These are phyloP conservation scores for Hypoxylon sp. DNA, from an alignment of 2,329 filamentous ascomycete genomes.

Conservation along the genomic window DNA sequence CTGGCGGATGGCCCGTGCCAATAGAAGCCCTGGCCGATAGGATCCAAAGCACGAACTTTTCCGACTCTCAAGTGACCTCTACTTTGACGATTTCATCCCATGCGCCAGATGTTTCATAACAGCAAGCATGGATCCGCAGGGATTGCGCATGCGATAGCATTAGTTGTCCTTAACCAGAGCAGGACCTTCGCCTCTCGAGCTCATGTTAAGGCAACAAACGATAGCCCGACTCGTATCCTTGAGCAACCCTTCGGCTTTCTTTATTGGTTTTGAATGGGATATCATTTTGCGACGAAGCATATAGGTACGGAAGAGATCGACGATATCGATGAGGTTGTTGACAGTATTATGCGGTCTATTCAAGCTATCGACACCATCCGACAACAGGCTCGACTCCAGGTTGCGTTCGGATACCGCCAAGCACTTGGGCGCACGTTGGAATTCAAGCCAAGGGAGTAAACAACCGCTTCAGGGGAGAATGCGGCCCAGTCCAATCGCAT, in stretches of 20 bases:
- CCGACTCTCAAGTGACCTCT: not conserved
- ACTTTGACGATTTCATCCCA: not conserved
- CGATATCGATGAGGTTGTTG: not conserved
- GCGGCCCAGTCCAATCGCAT: constrained; percentile 7
- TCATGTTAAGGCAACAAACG: constrained; percentile 3
- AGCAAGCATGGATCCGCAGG: not conserved
- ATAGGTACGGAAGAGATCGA: not conserved
- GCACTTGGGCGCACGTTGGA: constrained; percentile 10
- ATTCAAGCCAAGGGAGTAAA: constrained; percentile 13
- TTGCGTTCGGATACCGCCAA: constrained; percentile 8
- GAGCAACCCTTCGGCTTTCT: not conserved
- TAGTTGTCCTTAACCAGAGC: not conserved
- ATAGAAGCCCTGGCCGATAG: not conserved
- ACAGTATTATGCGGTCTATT: constrained; percentile 21
- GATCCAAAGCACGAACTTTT: not conserved
- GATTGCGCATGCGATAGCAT: not conserved
- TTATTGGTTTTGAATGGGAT: not conserved
- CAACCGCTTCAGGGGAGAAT: not conserved
- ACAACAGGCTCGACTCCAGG: constrained; percentile 6
- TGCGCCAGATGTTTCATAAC: not conserved
- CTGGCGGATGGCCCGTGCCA: not conserved
- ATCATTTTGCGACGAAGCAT: constrained; percentile 9
- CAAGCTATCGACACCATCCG: constrained; percentile 15
- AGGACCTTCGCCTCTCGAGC: not conserved
- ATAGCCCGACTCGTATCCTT: constrained; percentile 6